Percentiles rank a stretch among this genome's conserved stretches.
phyloP scores from a whole-genome alignment of 352 stramenopile species.

The Phytophthora ohioensis region DNA sequence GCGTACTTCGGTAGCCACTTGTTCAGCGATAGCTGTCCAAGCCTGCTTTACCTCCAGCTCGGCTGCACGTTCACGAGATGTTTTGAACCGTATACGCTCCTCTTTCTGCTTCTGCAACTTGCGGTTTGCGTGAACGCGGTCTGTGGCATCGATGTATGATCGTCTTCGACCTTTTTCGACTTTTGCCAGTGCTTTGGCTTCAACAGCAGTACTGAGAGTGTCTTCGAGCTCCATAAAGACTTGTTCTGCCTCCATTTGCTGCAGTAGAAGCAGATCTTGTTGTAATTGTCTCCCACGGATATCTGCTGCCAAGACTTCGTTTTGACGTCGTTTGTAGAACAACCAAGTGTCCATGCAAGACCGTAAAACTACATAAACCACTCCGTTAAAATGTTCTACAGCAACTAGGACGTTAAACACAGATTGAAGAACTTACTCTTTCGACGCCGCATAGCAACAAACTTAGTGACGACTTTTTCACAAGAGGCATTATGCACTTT shows the following conservation, averaged over 20 bases:
- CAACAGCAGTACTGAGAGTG: constrained; percentile 40
- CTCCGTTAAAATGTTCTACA: background rate
- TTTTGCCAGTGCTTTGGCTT: constrained; percentile 30
- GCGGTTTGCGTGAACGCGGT: constrained; percentile 49
- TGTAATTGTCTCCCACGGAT: constrained; percentile 53
- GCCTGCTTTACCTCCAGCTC: constrained; percentile 49
- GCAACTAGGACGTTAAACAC: background rate
- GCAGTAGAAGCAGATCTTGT: constrained; percentile 39
- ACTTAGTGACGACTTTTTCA: constrained; percentile 32
- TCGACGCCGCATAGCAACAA: constrained; percentile 43
- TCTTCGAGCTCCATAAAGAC: constrained; percentile 62
- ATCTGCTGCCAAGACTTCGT: constrained; percentile 53
- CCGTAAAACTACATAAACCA: constrained; percentile 26
- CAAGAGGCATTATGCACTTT: constrained; percentile 38
- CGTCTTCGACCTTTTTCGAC: constrained; percentile 44
- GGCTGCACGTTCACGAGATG: constrained; percentile 36
- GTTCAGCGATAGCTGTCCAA: constrained; percentile 56
- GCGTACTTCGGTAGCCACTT: constrained; percentile 59
- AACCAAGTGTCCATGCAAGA: constrained; percentile 47
- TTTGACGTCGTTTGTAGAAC: constrained; percentile 49
- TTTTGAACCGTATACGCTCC: constrained; percentile 55
- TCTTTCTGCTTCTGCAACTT: constrained; percentile 67
- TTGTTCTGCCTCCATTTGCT: constrained; percentile 40
- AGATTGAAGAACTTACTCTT: constrained; percentile 40
- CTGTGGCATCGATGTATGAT: constrained; percentile 56